Evolutionary conservation across 352 stramenopile species (phyloP), one percentile per base, ranked within the genome.

Genomic region (Phytophthora crassamura): DNA sequence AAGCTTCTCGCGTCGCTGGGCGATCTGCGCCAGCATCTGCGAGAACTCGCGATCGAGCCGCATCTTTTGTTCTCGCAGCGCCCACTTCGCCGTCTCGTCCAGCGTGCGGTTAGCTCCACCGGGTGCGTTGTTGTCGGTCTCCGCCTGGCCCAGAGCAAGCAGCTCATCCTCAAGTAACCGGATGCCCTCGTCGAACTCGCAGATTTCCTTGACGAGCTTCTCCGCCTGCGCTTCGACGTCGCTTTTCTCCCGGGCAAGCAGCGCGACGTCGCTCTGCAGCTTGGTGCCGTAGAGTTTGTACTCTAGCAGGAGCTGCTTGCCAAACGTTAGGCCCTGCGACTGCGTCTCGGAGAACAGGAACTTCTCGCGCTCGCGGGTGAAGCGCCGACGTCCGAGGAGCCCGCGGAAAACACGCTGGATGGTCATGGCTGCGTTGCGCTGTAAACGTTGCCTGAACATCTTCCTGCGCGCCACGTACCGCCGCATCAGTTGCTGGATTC

Each of bases 221-320:
- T 98, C 91, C 14, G 97, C 92, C 22, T 93, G 73, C 35, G 89
- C 87, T 68, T 98, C 95, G 16, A 94, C 80, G 34, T 90, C 82
- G 4, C 83, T 65, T 56, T 98, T 98, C 53, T 97, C 93, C 18
- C 90, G 70, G 5, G 86, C 88, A 3, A 99, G 81, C 47, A 98
- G 54, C 33, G 88, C 86, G 0, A 98, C 86, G 63, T 99, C 95
- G 36, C 86, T 97, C 68, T 99, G 94, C 18, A 99, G 76, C 57
- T 97, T 93, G 30, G 93, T 98, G 8, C 90, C 95, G 59, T 97
- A 91, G 7, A 98, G 77, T 68, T 98, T 98, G 85, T 98, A 98
- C 79, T 98, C 94, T 14, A 98, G 69, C 16, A 98, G 83, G 78
- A 98, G 96, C 73, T 98, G 94, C 56, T 97, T 93, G 38, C 93